Percentiles rank a stretch among this genome's conserved stretches.
These are phyloP conservation scores for Coprinopsis cinerea DNA, from an alignment of 768 basidiomycete genomes.

Conservation along the genomic window DNA sequence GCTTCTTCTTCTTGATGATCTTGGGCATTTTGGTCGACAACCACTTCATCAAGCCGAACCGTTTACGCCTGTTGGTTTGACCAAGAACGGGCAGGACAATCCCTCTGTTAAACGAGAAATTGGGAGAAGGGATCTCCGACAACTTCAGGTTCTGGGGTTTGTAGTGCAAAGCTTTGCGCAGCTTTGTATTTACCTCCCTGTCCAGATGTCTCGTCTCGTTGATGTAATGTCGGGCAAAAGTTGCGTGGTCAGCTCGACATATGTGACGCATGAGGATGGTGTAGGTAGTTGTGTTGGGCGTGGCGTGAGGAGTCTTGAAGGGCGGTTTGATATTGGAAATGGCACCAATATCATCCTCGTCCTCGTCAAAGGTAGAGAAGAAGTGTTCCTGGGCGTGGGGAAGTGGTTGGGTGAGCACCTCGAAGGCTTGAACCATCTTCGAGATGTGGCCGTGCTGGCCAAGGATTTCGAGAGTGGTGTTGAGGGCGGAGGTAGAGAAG, in stretches of 20 bases:
- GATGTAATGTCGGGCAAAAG: slow-evolving; percentile 64
- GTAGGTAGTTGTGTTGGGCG: slow-evolving; percentile 66
- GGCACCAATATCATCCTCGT: slow-evolving; percentile 57
- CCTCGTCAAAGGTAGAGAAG: slow-evolving; percentile 58
- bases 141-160: slow-evolving; percentile 10
- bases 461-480: slow-evolving; percentile 67
- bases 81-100: slow-evolving; percentile 56
- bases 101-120: slow-evolving; percentile 46
- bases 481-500: slow-evolving; percentile 62
- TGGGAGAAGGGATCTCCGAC: slow-evolving; percentile 41
- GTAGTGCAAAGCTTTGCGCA: slow-evolving; percentile 22
- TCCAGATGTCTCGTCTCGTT: slow-evolving; percentile 47
- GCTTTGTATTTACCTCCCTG: slow-evolving; percentile 23
- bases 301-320: slow-evolving; percentile 37
- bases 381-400: slow-evolving; percentile 43
- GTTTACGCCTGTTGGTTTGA: slow-evolving; percentile 51
- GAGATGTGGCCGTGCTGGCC: slow-evolving; percentile 56
- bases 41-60: slow-evolving; percentile 57
- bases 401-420: slow-evolving; percentile 70
- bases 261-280: slow-evolving; percentile 55
- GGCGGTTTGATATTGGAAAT: slow-evolving; percentile 26
- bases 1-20: slow-evolving; percentile 44
- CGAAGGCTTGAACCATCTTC: slow-evolving; percentile 69
- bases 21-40: slow-evolving; percentile 39
- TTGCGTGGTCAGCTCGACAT: slow-evolving; percentile 38